Conservation (phyloP, 176 grass and related monocot species). For the Areca catechu region DNA sequence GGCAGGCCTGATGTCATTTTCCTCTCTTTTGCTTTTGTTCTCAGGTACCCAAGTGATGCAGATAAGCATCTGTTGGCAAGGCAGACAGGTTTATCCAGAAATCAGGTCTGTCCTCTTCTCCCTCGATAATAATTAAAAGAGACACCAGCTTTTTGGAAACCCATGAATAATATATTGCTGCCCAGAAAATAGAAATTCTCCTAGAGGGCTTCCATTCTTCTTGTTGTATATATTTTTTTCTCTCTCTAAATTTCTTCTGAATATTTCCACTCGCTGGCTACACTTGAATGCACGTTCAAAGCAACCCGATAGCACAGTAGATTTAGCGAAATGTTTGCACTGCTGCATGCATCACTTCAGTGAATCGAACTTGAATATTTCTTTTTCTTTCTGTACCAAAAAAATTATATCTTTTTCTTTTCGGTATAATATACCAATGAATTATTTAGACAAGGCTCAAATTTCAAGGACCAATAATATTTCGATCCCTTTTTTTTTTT, state of each 20-base stretch:
- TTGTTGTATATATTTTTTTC: background rate
- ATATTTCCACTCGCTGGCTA: too few relatives aligned
- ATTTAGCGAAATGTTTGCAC: too few relatives aligned
- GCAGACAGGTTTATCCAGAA: constrained; percentile 96
- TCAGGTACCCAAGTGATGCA: constrained; percentile 98
- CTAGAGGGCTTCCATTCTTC: background rate
- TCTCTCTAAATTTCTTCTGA: background rate
- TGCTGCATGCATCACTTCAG: too few relatives aligned
- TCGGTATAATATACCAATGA: too few relatives aligned
- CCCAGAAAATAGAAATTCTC: background rate
- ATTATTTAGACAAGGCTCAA: too few relatives aligned
- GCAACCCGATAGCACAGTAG: too few relatives aligned
- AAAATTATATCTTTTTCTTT: too few relatives aligned
- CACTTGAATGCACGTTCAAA: too few relatives aligned
- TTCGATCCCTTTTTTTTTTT: too few relatives aligned
- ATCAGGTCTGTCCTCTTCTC: constrained; percentile 63
- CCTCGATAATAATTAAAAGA: background rate
- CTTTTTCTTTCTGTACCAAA: too few relatives aligned
- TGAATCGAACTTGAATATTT: too few relatives aligned
- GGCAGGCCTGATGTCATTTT: constrained; percentile 11
- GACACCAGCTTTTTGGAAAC: background rate
- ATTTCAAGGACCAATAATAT: too few relatives aligned
- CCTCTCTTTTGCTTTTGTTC: constrained; percentile 23
- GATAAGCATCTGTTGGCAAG: constrained; percentile 99
- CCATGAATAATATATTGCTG: background rate